Percentiles rank a stretch among this genome's conserved stretches.
Conservation (phyloP, 1,284 basidiomycete species). For the Salmacisia buchloeana region DNA sequence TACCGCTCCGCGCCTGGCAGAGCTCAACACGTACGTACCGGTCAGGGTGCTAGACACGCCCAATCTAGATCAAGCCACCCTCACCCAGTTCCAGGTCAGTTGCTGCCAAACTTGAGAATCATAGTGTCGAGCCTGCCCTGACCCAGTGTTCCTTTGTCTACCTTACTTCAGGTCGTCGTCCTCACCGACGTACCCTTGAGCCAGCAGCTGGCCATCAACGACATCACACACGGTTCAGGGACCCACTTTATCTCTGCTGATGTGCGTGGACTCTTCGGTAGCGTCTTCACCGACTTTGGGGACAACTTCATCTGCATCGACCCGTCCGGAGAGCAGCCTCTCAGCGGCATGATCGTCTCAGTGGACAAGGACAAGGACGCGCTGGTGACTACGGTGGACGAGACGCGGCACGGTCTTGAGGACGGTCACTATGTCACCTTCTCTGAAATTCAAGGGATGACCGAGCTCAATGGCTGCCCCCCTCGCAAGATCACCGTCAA, state of each 20-base stretch:
- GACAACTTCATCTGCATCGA: conserved; percentile 89
- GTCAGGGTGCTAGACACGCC: conserved; percentile 61
- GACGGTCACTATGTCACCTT: conserved; percentile 98
- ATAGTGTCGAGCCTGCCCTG: neutral
- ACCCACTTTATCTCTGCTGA: conserved; percentile 90
- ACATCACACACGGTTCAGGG: conserved; percentile 60
- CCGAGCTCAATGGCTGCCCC: conserved; percentile 79
- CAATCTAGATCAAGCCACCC: conserved; percentile 30
- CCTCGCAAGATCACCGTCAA: conserved; percentile 89
- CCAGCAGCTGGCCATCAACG: conserved; percentile 90
- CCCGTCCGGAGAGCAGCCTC: conserved; percentile 86
- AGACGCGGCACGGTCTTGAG: conserved; percentile 93
- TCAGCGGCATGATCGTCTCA: conserved; percentile 91
- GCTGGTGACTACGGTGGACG: conserved; percentile 91
- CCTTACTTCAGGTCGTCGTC: conserved; percentile 64
- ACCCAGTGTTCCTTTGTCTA: neutral
- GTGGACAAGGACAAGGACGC: conserved; percentile 62
- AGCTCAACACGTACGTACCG: conserved; percentile 94
- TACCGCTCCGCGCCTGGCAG: conserved; percentile 81
- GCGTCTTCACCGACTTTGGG: conserved; percentile 93
- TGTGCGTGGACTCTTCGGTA: conserved; percentile 92
- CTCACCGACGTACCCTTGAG: conserved; percentile 70
- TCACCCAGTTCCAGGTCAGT: conserved; percentile 55
- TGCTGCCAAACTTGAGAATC: conserved; percentile 54
- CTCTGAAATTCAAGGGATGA: conserved; percentile 94